These are phyloP conservation scores for Leccinum variicolor DNA, from an alignment of 768 basidiomycete species.

Conservation along the genomic window DNA sequence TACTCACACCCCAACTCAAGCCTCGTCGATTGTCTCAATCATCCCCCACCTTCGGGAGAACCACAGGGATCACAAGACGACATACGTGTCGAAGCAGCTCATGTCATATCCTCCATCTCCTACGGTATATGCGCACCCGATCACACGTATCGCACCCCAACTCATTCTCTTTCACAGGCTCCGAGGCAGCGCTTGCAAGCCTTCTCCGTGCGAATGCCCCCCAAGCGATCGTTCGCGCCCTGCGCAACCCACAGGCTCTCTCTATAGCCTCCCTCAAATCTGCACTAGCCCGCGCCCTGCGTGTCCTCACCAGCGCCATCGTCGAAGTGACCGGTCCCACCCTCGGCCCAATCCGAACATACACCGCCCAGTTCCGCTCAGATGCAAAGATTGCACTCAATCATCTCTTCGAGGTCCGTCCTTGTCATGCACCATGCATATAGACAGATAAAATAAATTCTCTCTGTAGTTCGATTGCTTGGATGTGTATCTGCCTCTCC, in stretches of 20 bases:
- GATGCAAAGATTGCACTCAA: constrained; percentile 59
- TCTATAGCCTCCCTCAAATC: constrained; percentile 42
- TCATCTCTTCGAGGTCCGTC: constrained; percentile 55
- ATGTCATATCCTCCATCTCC: constrained; percentile 69
- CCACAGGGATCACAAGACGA: constrained; percentile 43
- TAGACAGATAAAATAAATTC: not conserved
- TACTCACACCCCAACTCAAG: constrained; percentile 32
- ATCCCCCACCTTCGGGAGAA: constrained; percentile 31
- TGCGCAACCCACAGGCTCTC: constrained; percentile 40
- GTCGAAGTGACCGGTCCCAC: constrained; percentile 71
- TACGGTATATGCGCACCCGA: constrained; percentile 44
- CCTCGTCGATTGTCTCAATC: constrained; percentile 59
- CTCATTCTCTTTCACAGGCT: constrained; percentile 40
- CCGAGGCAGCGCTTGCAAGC: constrained; percentile 54
- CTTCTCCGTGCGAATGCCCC: constrained; percentile 57
- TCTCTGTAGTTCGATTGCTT: constrained; percentile 51
- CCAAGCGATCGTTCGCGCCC: constrained; percentile 58
- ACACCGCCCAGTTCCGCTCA: constrained; percentile 36
- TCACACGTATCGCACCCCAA: not conserved
- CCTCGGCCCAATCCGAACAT: constrained; percentile 53
- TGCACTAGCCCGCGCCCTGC: constrained; percentile 62
- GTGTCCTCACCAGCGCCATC: constrained; percentile 54
- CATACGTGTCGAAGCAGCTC: constrained; percentile 68
- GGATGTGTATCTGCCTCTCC: constrained; percentile 65
- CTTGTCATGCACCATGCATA: not conserved